Evolutionary conservation across 331 rosid genomes (phyloP), one percentile per base, ranked within the genome.

Genomic region (Cydonia oblonga): DNA sequence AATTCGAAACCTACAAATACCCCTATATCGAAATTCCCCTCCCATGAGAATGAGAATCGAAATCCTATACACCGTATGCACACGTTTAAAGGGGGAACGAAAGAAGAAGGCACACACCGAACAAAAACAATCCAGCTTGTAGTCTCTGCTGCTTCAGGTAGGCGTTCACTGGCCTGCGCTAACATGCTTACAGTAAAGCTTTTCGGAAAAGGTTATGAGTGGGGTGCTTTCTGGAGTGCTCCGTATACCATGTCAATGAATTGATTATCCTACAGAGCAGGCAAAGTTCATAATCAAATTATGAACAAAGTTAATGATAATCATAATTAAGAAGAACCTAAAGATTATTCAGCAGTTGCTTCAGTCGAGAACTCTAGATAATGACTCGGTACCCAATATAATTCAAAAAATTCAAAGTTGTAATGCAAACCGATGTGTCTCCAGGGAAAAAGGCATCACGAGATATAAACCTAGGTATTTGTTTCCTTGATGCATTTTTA

Each of bases 171-270:
- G 68, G 52, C 53, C 58, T 40, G 24, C 54, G 28, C 18, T 23
- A 10, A 18, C 49, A 33, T 30, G 49, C 68, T n/a, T 5, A 33
- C 9, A 1, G 28, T n/a, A 40, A 25, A 7, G 30, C 42, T 26
- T 72, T 40, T 72, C 68, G 1, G 18, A 19, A 6, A 24, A 30
- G 58, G 38, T 42, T 60, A 84, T 30, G 83, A 79, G 71, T 81
- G 85, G 60, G 76, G 87, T 60, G 78, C 80, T 86, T 86, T 93
- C 78, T 72, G 75, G 78, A 93, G 63, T 60, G 89, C 80, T 81
- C 83, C 86, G 59, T 89, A 83, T 73, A 93, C 75, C 91, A 84
- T 78, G 79, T 90, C 98, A 15, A 93, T 70, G 79, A 93, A 90
- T 77, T 85, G 88, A 84, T 89, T 93, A 59, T 93, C 97, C 98